Conservation (phyloP, 345 rosid species). For the Citrus inodora region DNA sequence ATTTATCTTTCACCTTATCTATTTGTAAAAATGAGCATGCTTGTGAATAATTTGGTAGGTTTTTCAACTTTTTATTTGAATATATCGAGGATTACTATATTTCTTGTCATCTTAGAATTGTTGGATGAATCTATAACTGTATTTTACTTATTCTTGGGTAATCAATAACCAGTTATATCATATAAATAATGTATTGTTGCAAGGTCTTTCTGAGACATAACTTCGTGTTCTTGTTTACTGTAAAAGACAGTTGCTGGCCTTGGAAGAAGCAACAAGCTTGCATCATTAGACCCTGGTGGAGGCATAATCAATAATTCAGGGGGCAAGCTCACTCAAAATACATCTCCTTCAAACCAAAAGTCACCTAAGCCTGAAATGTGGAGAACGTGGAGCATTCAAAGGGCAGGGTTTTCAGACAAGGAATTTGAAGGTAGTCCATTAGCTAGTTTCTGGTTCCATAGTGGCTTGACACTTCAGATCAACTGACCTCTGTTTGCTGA, state of each 20-base stretch:
- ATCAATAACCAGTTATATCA: background rate
- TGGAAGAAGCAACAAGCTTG: conserved; percentile 22
- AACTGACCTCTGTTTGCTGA: conserved; percentile 12
- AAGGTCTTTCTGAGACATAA: conserved; percentile 17
- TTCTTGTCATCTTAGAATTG: background rate
- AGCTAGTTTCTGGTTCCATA: conserved; percentile 7
- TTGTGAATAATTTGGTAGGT: conserved; percentile 1
- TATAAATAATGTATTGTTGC: background rate
- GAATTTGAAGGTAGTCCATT: conserved; percentile 65
- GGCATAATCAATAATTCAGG: conserved; percentile 17
- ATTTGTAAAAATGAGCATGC: background rate
- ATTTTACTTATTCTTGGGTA: background rate
- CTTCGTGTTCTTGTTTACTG: conserved; percentile 31
- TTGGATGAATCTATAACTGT: background rate
- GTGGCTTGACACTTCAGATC: conserved; percentile 6
- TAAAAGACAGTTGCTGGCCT: conserved; percentile 65
- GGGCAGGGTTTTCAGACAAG: conserved; percentile 51
- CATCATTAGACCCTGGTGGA: conserved; percentile 24
- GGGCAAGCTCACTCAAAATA: conserved; percentile 20
- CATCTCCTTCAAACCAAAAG: conserved; percentile 28
- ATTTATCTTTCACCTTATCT: background rate
- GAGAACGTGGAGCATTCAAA: conserved; percentile 74
- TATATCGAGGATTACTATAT: background rate
- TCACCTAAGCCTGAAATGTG: conserved; percentile 47
- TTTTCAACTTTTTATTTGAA: background rate